Percentiles rank a stretch among this genome's conserved stretches.
phyloP scores from a whole-genome alignment of 202 grass and related monocot species.

The Eragrostis tef region DNA sequence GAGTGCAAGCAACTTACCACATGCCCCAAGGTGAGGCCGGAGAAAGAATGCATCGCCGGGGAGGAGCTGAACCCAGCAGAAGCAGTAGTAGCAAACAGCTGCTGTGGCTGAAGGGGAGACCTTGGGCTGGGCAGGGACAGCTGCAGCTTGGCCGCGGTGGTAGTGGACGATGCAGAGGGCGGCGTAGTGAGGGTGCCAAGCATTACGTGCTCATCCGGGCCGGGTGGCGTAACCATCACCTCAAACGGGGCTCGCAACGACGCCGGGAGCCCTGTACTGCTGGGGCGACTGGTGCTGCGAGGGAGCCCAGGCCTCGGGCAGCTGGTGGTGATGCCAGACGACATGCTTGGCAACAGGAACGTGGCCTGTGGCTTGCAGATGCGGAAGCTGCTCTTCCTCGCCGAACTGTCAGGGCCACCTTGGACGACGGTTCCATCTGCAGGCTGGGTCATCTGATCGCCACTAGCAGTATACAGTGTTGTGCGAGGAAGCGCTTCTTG shows the following conservation, averaged over 20 bases:
- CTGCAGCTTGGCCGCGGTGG: constrained; percentile 49
- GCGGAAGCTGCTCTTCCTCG: constrained; percentile 64
- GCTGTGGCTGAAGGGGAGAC: constrained; percentile 55
- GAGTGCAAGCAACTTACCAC: constrained; percentile 17
- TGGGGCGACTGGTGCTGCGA: constrained; percentile 35
- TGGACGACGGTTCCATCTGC: constrained; percentile 30
- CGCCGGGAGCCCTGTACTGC: constrained; percentile 1
- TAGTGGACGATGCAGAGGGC: constrained; percentile 62
- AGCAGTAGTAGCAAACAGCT: constrained; percentile 24
- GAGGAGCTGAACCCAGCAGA: constrained; percentile 18
- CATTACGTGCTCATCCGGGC: constrained; percentile 49
- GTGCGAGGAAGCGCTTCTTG: constrained; percentile 26
- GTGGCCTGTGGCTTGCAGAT: constrained; percentile 75
- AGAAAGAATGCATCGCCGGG: constrained; percentile 27
- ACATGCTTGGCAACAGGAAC: constrained; percentile 84
- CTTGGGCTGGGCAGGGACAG: constrained; percentile 63
- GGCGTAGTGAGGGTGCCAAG: constrained; percentile 51
- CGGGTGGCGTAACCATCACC: constrained; percentile 33
- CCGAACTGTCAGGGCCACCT: constrained; percentile 36
- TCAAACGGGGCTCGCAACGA: constrained; percentile 34
- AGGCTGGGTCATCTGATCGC: constrained; percentile 21
- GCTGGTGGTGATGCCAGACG: constrained; percentile 47
- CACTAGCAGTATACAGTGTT: constrained; percentile 3
- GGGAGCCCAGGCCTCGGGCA: constrained; percentile 28
- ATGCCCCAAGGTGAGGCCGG: constrained; percentile 46